A percentile compares a stretch with the other conserved stretches of the same genome.
These are phyloP conservation scores for Cyberlindnera saturnus DNA, from an alignment of 805 yeast genomes.

Conservation along the genomic window DNA sequence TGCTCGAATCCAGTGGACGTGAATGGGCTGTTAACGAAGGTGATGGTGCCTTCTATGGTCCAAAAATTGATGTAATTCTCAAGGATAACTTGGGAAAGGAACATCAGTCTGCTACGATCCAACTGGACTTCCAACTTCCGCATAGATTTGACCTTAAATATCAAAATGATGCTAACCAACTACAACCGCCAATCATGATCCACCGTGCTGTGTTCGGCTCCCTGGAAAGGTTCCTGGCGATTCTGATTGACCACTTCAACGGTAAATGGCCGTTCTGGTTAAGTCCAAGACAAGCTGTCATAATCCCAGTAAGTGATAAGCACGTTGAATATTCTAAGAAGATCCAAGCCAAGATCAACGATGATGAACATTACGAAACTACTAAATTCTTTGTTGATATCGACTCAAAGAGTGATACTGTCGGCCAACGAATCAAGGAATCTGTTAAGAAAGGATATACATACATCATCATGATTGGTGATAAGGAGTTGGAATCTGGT, in stretches of 20 bases:
- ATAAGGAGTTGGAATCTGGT: constrained; percentile 60
- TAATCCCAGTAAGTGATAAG: constrained; percentile 70
- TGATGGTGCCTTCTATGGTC: constrained; percentile 97
- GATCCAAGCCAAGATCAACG: constrained; percentile 41
- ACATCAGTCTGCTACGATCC: constrained; percentile 95
- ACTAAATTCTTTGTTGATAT: constrained; percentile 72
- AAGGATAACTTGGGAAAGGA: constrained; percentile 73
- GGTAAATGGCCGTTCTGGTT: constrained; percentile 99
- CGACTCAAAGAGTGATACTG: constrained; percentile 68
- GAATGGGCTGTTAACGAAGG: constrained; percentile 75
- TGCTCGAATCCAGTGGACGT: constrained; percentile 47
- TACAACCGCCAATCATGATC: constrained; percentile 81
- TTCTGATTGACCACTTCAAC: constrained; percentile 79
- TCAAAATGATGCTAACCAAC: constrained; percentile 43
- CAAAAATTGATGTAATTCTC: constrained; percentile 84
- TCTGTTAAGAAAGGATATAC: constrained; percentile 71
- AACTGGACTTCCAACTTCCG: constrained; percentile 92
- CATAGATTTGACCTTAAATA: constrained; percentile 72
- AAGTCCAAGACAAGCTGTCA: constrained; percentile 82
- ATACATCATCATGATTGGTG: constrained; percentile 82
- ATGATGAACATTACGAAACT: constrained; percentile 32
- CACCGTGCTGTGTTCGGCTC: constrained; percentile 97
- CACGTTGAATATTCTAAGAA: constrained; percentile 51
- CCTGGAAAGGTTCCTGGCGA: constrained; percentile 85
- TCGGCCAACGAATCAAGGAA: constrained; percentile 75